Percentiles rank a stretch among this genome's conserved stretches.
Evolutionary conservation across 345 rosid genomes (phyloP).

Genomic region (Populus euphratica): DNA sequence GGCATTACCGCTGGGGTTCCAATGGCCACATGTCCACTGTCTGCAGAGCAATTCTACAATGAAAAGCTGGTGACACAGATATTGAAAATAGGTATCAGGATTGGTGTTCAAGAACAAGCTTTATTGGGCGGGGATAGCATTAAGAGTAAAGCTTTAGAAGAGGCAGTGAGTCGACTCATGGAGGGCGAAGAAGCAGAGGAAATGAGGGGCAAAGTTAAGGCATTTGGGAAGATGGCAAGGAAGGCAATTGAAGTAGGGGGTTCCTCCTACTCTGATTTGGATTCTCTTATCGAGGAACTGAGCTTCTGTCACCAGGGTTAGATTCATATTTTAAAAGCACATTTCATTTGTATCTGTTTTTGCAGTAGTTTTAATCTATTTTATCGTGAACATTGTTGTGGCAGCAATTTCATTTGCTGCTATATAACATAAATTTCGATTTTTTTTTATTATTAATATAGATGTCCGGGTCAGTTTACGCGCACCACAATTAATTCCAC

Average conservation of each 20-base stretch:
- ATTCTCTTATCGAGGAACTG: constrained; percentile 22
- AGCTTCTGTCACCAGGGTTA: background rate
- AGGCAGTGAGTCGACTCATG: constrained; percentile 41
- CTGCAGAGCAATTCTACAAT: constrained; percentile 58
- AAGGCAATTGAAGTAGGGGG: constrained; percentile 43
- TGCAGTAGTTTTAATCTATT: too few relatives aligned
- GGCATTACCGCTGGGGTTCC: constrained; percentile 46
- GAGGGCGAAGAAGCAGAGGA: constrained; percentile 41
- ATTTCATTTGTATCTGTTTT: too few relatives aligned
- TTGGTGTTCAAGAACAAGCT: constrained; percentile 40
- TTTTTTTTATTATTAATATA: too few relatives aligned
- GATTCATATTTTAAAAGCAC: too few relatives aligned
- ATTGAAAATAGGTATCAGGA: constrained; percentile 39
- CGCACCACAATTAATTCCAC: too few relatives aligned
- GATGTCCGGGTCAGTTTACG: too few relatives aligned
- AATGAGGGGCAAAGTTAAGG: constrained; percentile 30
- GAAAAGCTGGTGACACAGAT: constrained; percentile 48
- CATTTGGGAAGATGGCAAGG: constrained; percentile 21
- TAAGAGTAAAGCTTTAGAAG: constrained; percentile 34
- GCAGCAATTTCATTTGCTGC: too few relatives aligned
- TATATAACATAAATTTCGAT: too few relatives aligned
- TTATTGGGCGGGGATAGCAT: constrained; percentile 23
- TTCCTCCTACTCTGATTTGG: constrained; percentile 32
- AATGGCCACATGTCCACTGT: constrained; percentile 61
- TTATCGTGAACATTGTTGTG: too few relatives aligned